Evolutionary conservation across 2,329 filamentous ascomycete species (phyloP).

Genomic region (Arachnomyces sp.): DNA sequence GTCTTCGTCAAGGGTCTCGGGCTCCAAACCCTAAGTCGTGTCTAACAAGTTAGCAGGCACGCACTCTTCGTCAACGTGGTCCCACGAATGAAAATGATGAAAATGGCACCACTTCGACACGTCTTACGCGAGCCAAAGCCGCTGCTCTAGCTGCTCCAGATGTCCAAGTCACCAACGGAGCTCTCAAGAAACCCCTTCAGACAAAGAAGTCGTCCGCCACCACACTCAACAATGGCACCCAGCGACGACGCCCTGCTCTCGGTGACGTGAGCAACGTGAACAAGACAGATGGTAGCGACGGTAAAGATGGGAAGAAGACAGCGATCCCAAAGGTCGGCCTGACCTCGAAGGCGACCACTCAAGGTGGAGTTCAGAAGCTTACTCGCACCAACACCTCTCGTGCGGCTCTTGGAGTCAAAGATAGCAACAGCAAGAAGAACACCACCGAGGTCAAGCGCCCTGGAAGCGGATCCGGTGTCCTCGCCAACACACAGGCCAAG

Average conservation of each 20-base stretch:
- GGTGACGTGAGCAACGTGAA: constrained; percentile 93
- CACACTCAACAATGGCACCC: constrained; percentile 35
- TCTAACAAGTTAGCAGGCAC: constrained; percentile 50
- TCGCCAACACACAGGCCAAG: constrained; percentile 60
- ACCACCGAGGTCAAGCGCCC: constrained; percentile 60
- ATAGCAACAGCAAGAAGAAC: constrained; percentile 54
- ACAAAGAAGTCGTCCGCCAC: constrained; percentile 56
- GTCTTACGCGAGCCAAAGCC: constrained; percentile 87
- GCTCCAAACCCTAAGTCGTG: constrained; percentile 18
- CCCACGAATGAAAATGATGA: constrained; percentile 92
- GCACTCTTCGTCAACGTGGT: constrained; percentile 63
- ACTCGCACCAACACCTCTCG: constrained; percentile 53
- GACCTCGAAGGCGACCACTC: constrained; percentile 66
- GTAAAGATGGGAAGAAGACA: constrained; percentile 50
- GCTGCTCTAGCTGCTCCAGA: constrained; percentile 51
- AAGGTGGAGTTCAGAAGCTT: constrained; percentile 73
- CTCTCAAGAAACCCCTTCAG: constrained; percentile 56
- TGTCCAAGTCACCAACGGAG: constrained; percentile 50
- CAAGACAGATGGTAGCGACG: constrained; percentile 49
- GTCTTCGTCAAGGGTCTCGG: neutral
- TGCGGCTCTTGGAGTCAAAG: constrained; percentile 57
- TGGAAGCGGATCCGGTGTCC: constrained; percentile 61
- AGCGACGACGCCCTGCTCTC: constrained; percentile 72
- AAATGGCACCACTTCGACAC: constrained; percentile 63
- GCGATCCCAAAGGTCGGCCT: constrained; percentile 55